Evolutionary conservation across 306 rosid species (phyloP), one percentile per base, ranked within the genome.

Genomic region (Canavalia gladiata): DNA sequence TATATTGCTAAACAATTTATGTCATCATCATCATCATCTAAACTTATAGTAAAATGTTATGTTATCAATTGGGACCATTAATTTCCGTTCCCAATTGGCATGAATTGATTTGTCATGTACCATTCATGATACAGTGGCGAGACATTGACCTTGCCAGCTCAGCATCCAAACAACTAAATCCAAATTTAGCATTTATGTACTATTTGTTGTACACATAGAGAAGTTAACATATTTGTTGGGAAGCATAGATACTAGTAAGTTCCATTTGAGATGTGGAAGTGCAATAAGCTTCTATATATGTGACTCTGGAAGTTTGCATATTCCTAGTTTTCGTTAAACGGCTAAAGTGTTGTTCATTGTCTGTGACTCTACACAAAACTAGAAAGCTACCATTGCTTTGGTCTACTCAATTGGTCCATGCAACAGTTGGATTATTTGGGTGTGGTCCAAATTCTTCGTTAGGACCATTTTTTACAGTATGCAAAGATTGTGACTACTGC

Each of bases 1-100:
- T 41, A 68, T 39, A 37, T 39, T 46, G 64, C 2, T 7, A 1
- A 30, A 65, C 56, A 31, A 55, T 62, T 31, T 46, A 55, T 52
- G 56, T 28, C 57, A 3, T 52, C 33, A 28, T 31, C 65, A 33
- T 29, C 10, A n/a, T 41, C 34, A 50, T 10, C 70, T 37, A 41
- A 43, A 34, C 58, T 75, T 41, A 9, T 2, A n/a, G 29, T 10
- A 18, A 18, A 18, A 18, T 18, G 25, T 31, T 46, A 55, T 52
- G 56, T 28, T 29, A 3, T 52, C 33, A 28, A 8, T 13, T 28
- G 91, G 95, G 92, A 86, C 95, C 95, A 84, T 82, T 59, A 13
- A 72, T 77, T 79, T 49, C 49, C 77, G 29, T 75, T 80, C 10
- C 45, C 75, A 68, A 54, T 52, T 68, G 64, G 29, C 74, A 13